phyloP scores from a whole-genome alignment of 1,284 basidiomycete genomes.

The Ganoderma resinaceum region DNA sequence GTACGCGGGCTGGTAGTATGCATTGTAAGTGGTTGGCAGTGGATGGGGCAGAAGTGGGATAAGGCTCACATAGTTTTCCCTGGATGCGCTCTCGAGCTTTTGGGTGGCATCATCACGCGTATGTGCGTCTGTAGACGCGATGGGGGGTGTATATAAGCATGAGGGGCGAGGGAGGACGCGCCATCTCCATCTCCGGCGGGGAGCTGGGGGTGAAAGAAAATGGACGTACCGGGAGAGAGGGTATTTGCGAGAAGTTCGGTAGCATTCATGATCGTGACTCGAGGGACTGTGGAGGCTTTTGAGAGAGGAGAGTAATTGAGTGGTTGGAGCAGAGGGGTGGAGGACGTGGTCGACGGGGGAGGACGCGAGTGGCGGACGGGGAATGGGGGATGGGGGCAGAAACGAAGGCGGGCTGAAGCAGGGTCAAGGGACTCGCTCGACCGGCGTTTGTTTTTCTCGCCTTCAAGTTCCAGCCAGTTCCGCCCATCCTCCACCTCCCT shows the following conservation, averaged over 20 bases:
- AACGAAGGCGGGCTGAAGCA: not conserved
- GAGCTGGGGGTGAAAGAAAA: constrained; percentile 22
- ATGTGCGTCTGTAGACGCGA: constrained; percentile 65
- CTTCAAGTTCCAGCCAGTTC: not conserved
- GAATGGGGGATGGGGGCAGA: constrained; percentile 28
- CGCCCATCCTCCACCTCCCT: constrained; percentile 1
- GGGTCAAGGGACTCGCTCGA: constrained; percentile 24
- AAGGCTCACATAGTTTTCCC: constrained; percentile 83
- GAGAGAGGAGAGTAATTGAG: constrained; percentile 16
- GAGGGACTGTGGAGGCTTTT: constrained; percentile 20
- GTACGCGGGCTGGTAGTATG: constrained; percentile 76
- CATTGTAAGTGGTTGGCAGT: constrained; percentile 30
- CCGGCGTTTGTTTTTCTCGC: constrained; percentile 25
- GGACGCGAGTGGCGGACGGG: constrained; percentile 30
- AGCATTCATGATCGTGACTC: constrained; percentile 78
- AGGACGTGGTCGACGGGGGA: constrained; percentile 20
- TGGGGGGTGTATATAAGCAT: constrained; percentile 15
- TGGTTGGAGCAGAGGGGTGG: constrained; percentile 14
- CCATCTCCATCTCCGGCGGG: constrained; percentile 27
- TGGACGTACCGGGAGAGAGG: constrained; percentile 81
- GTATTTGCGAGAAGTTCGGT: constrained; percentile 90
- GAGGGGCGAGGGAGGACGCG: constrained; percentile 23
- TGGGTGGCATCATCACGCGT: constrained; percentile 90
- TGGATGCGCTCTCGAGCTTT: constrained; percentile 85
- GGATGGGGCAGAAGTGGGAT: constrained; percentile 28